Evolutionary conservation across 768 basidiomycete genomes (phyloP), one percentile per base, ranked within the genome.

Genomic region (Inosperma sp.): DNA sequence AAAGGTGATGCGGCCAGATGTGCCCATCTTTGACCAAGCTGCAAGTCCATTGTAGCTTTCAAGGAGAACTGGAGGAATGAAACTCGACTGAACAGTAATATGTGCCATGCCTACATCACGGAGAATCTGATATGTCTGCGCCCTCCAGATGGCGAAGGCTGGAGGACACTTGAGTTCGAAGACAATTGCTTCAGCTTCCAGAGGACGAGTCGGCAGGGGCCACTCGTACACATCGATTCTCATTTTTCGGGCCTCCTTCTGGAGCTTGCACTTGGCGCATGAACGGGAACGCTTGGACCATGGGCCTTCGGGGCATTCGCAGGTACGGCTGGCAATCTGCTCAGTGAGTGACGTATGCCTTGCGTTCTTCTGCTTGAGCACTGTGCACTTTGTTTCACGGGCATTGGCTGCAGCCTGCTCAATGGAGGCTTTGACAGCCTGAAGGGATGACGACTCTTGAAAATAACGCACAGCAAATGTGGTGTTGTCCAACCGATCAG

Each of bases 91-190:
- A 46, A 16, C 9, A 37, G 16, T 6, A 16, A 43, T 8, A 31
- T 53, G 22, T 14, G 41, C 37, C 42, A 53, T 55, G 13, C 70
- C 70, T 9, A 75, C 47, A 29, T 74, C 68, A 12, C 68, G 53
- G 19, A 76, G 52, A 29, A 78, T 54, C 30, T 56, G 54, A 40
- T 67, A 71, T 4, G 76, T 77, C 23, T 63, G 60, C 1, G 58
- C 61, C 40, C 78, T 67, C 78, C 78, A 79, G 44, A 71, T 61
- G 3, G 63, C 56, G 54, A 78, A 74, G 6, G 60, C 51, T 2
- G 26, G 23, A 7, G 78, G 78, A 42, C 67, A 67, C 10, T 56
- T 49, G 1, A 77, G 51, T 50, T 79, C 76, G 44, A 79, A 79
- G 1, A 77, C 57, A 9, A 71, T 64, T 1, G 56, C 56, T 41